Evolutionary conservation across 1,284 basidiomycete genomes (phyloP), one percentile per base, ranked within the genome.

Genomic region (Boletus albobrunnescens): DNA sequence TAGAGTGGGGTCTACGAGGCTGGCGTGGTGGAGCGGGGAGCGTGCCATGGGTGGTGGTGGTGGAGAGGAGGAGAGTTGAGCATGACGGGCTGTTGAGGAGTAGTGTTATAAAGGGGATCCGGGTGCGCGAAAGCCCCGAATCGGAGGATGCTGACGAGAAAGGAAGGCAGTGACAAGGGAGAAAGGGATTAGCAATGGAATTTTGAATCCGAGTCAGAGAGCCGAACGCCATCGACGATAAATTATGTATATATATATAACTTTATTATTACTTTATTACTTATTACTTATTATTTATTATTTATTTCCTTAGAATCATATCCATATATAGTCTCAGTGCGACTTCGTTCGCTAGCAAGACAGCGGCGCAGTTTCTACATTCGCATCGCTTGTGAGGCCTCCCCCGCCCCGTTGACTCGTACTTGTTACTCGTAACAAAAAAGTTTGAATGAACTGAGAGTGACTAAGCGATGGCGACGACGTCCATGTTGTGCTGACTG

Each of bases 1-100:
- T 2, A 68, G 58, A 2, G 78, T 61, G 16, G 81, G 70, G 64
- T 84, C 77, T 42, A 86, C 76, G 58, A 84, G 80, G 56, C 74
- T 77, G 3, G 81, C 81, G 26, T 69, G 74, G 67, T 86, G 82
- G 36, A 83, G 50, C 7, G 76, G 67, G 2, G 70, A 72, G 41
- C 43, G 51, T 1, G 37, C 31, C 60, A 62, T 63, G 36, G 52
- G 47, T 32, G 52, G n/a, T n/a, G n/a, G n/a, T 31, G 7, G 40
- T 45, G 39, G 27, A 5, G 43, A 6, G 35, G 33, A 27, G 32
- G 38, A 32, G 16, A 22, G 17, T 14, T 32, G 44, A n/a, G 19
- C 55, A 53, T 50, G 44, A 24, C 16, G 6, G 31, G 28, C 0
- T 16, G 28, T 0, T 16, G 43, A 36, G 37, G 41, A 36, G 39